These are phyloP conservation scores for Udeniomyces megalosporus DNA, from an alignment of 768 basidiomycete species.

Conservation along the genomic window DNA sequence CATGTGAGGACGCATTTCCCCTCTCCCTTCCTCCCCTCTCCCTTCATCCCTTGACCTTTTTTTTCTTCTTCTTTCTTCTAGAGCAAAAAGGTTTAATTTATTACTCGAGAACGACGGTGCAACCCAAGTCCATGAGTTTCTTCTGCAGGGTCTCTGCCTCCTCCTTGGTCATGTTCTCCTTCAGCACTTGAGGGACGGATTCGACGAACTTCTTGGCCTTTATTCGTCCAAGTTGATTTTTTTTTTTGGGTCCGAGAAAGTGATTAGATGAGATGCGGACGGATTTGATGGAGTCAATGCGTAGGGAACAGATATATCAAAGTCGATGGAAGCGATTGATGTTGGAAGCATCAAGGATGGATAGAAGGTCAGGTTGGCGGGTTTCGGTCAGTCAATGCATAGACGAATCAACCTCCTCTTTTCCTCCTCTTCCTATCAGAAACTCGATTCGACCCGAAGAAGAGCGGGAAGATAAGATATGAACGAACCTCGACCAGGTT, in stretches of 20 bases:
- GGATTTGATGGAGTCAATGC: neutral
- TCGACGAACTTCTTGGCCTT: slow-evolving; percentile 99
- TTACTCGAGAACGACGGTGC: slow-evolving; percentile 71
- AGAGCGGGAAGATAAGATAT: no score
- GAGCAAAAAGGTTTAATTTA: no score
- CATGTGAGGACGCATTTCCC: no score
- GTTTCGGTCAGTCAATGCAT: neutral
- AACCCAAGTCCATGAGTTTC: slow-evolving; percentile 77
- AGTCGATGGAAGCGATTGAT: no score
- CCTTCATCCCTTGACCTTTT: no score
- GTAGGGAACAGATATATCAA: no score
- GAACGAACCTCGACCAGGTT: slow-evolving; percentile 83
- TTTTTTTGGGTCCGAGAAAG: no score
- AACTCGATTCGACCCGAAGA: neutral
- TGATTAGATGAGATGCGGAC: neutral
- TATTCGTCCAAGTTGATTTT: neutral
- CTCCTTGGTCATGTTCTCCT: slow-evolving; percentile 89
- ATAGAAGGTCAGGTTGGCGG: neutral
- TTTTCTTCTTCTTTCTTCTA: no score
- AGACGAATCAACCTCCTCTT: neutral
- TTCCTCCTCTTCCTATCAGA: neutral
- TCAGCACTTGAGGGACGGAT: slow-evolving; percentile 75
- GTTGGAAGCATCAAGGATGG: no score
- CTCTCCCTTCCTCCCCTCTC: no score
- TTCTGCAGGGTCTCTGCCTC: slow-evolving; percentile 93